Evolutionary conservation across 169 alveolate species (phyloP).

Genomic region (Pseudocohnilembus persalinus): DNA sequence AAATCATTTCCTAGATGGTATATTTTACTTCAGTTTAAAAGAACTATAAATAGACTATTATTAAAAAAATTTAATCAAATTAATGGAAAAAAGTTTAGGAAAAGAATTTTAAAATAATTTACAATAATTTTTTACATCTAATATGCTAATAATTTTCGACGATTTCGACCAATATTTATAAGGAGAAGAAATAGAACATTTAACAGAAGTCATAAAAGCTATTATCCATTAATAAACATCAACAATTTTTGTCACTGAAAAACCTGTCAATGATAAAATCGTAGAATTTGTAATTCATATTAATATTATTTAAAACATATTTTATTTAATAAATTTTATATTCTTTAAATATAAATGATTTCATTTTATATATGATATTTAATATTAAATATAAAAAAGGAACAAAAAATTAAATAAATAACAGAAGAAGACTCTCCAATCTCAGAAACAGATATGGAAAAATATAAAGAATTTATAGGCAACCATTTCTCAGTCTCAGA

Average conservation of each 20-base stretch:
- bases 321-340: no score
- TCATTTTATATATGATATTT: no score
- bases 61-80: no score
- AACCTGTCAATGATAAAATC: not conserved
- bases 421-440: not conserved
- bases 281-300: not conserved
- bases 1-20: not conserved
- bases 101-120: no score
- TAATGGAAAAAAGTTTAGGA: not conserved
- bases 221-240: not conserved
- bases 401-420: no score
- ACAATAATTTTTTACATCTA: not conserved
- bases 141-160: not conserved
- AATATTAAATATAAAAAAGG: not conserved
- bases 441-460: not conserved
- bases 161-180: not conserved
- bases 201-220: not conserved
- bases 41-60: not conserved
- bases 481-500: not conserved
- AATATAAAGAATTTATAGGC: not conserved
- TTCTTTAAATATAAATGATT: not conserved
- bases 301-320: no score
- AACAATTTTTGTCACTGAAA: not conserved
- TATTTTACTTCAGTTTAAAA: not conserved
- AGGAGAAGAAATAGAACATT: not conserved